Conservation (phyloP, 176 grass and related monocot species). For the Alopecurus myosuroides region DNA sequence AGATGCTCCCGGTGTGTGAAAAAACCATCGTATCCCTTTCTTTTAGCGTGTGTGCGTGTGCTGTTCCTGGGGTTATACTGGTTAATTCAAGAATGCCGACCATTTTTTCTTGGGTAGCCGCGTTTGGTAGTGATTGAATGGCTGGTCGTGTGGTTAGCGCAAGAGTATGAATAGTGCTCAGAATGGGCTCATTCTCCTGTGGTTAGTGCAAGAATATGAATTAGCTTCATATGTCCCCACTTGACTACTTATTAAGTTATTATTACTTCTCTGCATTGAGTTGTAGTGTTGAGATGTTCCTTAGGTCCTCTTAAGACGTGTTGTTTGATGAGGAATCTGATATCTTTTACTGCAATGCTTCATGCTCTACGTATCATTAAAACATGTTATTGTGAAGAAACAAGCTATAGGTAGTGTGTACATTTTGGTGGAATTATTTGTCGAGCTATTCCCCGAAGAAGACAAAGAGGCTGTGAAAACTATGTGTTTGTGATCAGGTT, state of each 20-base stretch:
- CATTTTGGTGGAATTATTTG: neutral
- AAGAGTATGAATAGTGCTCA: neutral
- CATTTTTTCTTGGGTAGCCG: neutral
- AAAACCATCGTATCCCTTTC: neutral
- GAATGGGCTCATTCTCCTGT: neutral
- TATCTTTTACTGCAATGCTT: neutral
- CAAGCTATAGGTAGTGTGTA: neutral
- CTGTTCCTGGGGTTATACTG: neutral
- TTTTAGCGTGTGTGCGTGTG: neutral
- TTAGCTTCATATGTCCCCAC: neutral
- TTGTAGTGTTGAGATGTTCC: neutral
- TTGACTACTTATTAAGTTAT: neutral
- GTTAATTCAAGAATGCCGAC: neutral
- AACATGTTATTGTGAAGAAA: neutral
- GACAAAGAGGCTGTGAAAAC: neutral
- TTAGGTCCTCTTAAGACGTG: neutral
- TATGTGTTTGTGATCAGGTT: neutral
- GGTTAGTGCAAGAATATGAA: neutral
- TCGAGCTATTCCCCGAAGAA: neutral
- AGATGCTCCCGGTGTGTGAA: conserved; percentile 71
- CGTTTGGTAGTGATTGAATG: neutral
- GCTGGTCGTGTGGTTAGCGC: neutral
- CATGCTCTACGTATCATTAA: neutral
- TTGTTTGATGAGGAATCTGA: neutral
- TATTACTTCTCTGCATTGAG: neutral